A percentile compares a stretch with the other conserved stretches of the same genome.
phyloP scores from a whole-genome alignment of 164 flowering plant species.

The Amborella trichopoda region DNA sequence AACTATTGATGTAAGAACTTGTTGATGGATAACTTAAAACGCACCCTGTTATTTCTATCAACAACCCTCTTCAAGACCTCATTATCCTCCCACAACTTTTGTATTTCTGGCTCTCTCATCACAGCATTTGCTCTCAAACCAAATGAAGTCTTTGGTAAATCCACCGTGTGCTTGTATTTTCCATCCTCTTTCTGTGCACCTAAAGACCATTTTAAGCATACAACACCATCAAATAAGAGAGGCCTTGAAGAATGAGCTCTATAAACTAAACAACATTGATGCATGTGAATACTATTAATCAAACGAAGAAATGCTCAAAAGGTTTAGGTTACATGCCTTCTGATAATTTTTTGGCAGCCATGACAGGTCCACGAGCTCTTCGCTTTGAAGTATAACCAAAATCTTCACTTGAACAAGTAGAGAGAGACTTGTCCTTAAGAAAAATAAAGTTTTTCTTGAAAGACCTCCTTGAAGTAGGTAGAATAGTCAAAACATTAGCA shows the following conservation, averaged over 20 bases:
- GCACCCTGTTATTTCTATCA: constrained; percentile 71
- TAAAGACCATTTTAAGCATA: constrained; percentile 19
- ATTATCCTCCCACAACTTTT: constrained; percentile 86
- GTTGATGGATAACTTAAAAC: too few species aligned
- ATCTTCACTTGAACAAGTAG: constrained; percentile 23
- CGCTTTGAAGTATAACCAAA: constrained; percentile 33
- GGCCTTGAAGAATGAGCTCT: neutral
- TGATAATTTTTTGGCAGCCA: constrained; percentile 75
- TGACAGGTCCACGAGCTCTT: constrained; percentile 72
- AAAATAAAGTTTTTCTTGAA: constrained; percentile 16
- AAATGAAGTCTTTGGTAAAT: constrained; percentile 84
- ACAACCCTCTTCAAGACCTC: constrained; percentile 65
- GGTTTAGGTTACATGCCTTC: constrained; percentile 28
- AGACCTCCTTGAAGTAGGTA: constrained; percentile 29
- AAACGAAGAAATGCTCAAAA: neutral
- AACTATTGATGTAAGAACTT: too few species aligned
- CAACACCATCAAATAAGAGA: constrained; percentile 3
- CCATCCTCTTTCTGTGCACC: constrained; percentile 79
- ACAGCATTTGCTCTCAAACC: constrained; percentile 86
- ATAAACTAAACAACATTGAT: neutral
- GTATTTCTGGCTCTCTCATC: constrained; percentile 92
- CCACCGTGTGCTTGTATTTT: constrained; percentile 83
- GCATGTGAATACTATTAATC: neutral
- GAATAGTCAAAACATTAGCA: too few species aligned
- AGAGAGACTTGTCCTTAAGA: constrained; percentile 18